These are phyloP conservation scores for Komagataella mondaviorum DNA, from an alignment of 805 yeast species.

Conservation along the genomic window DNA sequence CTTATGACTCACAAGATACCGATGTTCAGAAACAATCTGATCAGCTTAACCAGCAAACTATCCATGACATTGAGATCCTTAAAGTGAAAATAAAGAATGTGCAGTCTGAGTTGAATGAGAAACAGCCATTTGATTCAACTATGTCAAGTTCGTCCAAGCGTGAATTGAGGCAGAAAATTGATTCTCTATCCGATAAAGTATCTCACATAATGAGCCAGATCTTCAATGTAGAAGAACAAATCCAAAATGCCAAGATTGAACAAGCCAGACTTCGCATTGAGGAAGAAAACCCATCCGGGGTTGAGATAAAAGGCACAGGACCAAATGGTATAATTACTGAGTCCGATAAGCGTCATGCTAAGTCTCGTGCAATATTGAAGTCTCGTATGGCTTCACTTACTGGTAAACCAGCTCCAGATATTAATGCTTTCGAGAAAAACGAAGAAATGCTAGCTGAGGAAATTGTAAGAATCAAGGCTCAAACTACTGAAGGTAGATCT, in stretches of 20 bases:
- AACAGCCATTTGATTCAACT: slow-evolving; percentile 6
- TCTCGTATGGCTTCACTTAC: slow-evolving; percentile 91
- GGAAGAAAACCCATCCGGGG: slow-evolving; percentile 54
- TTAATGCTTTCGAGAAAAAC: slow-evolving; percentile 35
- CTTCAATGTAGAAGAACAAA: slow-evolving; percentile 49
- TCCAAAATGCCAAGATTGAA: slow-evolving; percentile 53
- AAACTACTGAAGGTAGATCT: slow-evolving; percentile 39
- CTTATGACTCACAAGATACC: slow-evolving; percentile 55
- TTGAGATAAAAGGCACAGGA: slow-evolving; percentile 67
- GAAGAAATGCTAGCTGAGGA: slow-evolving; percentile 42
- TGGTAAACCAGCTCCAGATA: slow-evolving; percentile 44
- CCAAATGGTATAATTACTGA: slow-evolving; percentile 81
- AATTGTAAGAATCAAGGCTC: slow-evolving; percentile 33
- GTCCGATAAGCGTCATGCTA: slow-evolving; percentile 66
- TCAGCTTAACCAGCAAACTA: slow-evolving; percentile 21
- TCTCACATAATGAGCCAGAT: slow-evolving; percentile 60
- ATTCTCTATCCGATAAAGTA: slow-evolving; percentile 52
- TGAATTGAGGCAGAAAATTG: slow-evolving; percentile 42
- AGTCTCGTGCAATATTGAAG: slow-evolving; percentile 62
- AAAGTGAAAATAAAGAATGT: slow-evolving; percentile 42
- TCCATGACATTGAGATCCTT: slow-evolving; percentile 47
- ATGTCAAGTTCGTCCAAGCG: slow-evolving; percentile 18
- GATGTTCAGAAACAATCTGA: slow-evolving; percentile 17
- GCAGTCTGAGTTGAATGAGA: slow-evolving; percentile 22
- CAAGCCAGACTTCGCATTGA: slow-evolving; percentile 40